Base-by-base conservation (phyloP, 345 rosid genomes). In the Citrus mangshanensis region DNA sequence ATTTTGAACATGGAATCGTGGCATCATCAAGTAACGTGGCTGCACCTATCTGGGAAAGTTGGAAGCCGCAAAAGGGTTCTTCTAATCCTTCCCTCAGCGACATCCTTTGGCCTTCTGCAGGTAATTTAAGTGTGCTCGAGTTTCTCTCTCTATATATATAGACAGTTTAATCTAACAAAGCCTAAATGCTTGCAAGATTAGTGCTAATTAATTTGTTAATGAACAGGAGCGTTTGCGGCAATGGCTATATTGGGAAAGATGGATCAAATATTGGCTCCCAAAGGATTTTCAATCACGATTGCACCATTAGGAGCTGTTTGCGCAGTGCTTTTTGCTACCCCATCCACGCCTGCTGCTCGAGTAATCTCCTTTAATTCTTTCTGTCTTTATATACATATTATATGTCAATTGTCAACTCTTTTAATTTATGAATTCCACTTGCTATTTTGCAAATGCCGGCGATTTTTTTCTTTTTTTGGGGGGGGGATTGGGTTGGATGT, bases 71-170 rank as follows among this genome's bases (percentile, higher is more conserved):
- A 66, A 85, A 85, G 79, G 73, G 77, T 72, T 82, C 90, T 63
- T 71, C 91, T 65, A 60, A 86, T 46, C 80, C 89, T 63, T 83
- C 88, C n/a, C 74, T 93, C 75, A 94, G 98, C 74, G 98, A 94
- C 74, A 78, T 91, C 85, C 74, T 93, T 68, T 94, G 98, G 98
- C 98, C 98, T n/a, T 89, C 98, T 71, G 96, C 98, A 81, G 98
- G 58, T 18, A 16, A 1, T 16, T 54, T 54, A 12, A 46, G 18
- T 13, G 18, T 46, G 4, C 51, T 46, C 51, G 4, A 56, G 61
- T 59, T 22, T 49, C 62, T 22, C 3, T n/a, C 38, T 40, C 4
- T 25, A 0, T 54, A 0, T 18, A 16, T 5, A 18, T 5, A 16
- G 22, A 18, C 51, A 3, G 51, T 13, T 3, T 46, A 46, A 46